Percentiles rank a stretch among this genome's conserved stretches.
Conservation (phyloP, 768 basidiomycete genomes). For the Amylocystis lapponica region DNA sequence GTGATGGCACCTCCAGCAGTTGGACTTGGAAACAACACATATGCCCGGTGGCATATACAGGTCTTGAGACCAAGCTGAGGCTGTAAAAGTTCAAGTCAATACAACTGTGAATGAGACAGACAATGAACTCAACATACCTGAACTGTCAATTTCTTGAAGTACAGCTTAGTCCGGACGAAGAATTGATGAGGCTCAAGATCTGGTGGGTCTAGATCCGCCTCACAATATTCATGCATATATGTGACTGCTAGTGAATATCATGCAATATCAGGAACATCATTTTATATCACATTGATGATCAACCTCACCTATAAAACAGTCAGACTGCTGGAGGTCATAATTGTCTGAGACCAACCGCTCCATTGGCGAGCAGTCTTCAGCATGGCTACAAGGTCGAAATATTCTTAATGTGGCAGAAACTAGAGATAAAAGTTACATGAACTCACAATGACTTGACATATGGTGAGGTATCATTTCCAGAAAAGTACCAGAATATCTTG, state of each 20-base stretch:
- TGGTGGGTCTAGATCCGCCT: constrained; percentile 11
- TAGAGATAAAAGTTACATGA: not conserved
- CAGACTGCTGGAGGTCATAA: constrained; percentile 1
- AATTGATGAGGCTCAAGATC: constrained; percentile 4
- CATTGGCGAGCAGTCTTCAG: constrained; percentile 4
- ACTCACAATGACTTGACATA: constrained; percentile 11
- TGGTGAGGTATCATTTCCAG: constrained; percentile 5
- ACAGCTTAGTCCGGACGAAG: constrained; percentile 6
- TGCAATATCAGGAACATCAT: not conserved
- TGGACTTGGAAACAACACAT: not conserved
- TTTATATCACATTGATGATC: not conserved
- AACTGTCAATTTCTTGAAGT: not conserved
- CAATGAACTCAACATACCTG: not conserved
- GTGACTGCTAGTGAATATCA: constrained; percentile 1
- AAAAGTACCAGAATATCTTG: constrained; percentile 14
- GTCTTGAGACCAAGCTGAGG: constrained; percentile 2
- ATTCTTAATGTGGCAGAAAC: too few species aligned
- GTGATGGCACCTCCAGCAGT: not conserved
- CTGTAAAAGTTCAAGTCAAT: not conserved
- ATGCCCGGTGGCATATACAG: constrained; percentile 5
- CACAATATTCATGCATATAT: constrained; percentile 12
- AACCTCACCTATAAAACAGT: constrained; percentile 6
- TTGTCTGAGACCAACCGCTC: constrained; percentile 11
- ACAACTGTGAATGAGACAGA: not conserved
- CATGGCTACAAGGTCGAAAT: constrained; percentile 1